Evolutionary conservation across 179 eudicot genomes (phyloP), one percentile per base, ranked within the genome.

Genomic region (Actinidia arguta): DNA sequence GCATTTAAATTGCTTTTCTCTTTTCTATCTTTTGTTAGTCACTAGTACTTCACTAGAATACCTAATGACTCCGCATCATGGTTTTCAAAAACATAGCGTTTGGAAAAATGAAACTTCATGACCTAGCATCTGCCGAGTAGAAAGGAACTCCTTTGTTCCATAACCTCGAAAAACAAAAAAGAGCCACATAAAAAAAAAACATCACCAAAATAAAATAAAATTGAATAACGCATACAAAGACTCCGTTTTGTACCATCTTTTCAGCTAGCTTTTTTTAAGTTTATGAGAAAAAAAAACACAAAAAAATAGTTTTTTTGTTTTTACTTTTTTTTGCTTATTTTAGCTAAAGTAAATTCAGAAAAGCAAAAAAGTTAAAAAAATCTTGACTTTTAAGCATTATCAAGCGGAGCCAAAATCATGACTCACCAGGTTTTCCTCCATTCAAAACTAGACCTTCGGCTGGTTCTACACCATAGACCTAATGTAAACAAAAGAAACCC

Each of bases 381-480:
- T n/a, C n/a, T n/a, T n/a, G n/a, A n/a, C n/a, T n/a, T n/a, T n/a
- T n/a, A n/a, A n/a, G n/a, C n/a, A n/a, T n/a, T n/a, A n/a, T n/a
- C n/a, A n/a, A n/a, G n/a, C n/a, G n/a, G n/a, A n/a, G n/a, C n/a
- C n/a, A n/a, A n/a, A 9, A 52, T 5, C 62, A 31, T 71, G 36
- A 70, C 87, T 75, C 17, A 86, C 92, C 90, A 7, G 88, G 83
- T 20, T 87, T 59, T 74, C 92, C 90, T 73, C 92, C 92, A 80
- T 83, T 85, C 12, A 89, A 84, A 25, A 89, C 56, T 3, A 86
- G 73, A 66, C 90, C 84, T 78, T 87, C 92, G 67, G 86, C 54
- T 64, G 92, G 90, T 75, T 89, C 92, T 20, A 89, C 85, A 25
- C 90, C 90, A 50, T 85, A 87, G 22, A 89, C 82, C 89, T 88